Evolutionary conservation across 2,329 filamentous ascomycete genomes (phyloP), one percentile per base, ranked within the genome.

Genomic region (Dothiorella sarmentorum): DNA sequence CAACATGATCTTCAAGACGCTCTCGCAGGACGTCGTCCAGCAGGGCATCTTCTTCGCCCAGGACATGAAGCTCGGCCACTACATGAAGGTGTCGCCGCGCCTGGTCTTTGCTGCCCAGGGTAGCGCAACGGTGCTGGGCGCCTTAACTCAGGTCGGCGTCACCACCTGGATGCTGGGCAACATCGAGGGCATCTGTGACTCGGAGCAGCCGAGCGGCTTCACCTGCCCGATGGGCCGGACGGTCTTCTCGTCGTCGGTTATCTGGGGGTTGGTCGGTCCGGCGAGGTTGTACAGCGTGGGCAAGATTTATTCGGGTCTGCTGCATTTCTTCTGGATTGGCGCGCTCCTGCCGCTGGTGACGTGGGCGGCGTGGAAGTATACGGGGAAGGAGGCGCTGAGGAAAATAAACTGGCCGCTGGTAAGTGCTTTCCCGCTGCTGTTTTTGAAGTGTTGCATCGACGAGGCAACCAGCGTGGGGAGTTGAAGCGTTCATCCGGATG

Each of bases 251-350:
- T 84, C 85, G 1, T 89, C 86, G 3, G 63, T 67, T 4, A 60
- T 60, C 15, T 76, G 87, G 87, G 88, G 88, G 60, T 80, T 85
- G 58, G 89, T 91, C 60, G 88, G 88, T 0, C 88, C 88, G 0
- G 75, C 78, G 2, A 83, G 87, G 45, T 87, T 91, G 69, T 91
- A 90, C 71, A 84, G 82, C 42, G 75, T 80, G 2, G 79, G 79
- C 2, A 80, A 84, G 20, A 75, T 88, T 7, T 91, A 90, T 69
- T 76, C 80, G 0, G 76, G 76, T 1, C 76, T 91, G 33, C 82
- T 87, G 67, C 90, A 80, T 78, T 90, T 89, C 75, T 91, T 85
- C 82, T 79, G 90, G 33, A 78, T 87, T 18, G 88, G 88, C 15
- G 82, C 81, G 38, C 55, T 84, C 4, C 73, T 85, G 0, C 88